Conservation (phyloP, 2,329 filamentous ascomycete species). For the Talaromyces pinophilus region DNA sequence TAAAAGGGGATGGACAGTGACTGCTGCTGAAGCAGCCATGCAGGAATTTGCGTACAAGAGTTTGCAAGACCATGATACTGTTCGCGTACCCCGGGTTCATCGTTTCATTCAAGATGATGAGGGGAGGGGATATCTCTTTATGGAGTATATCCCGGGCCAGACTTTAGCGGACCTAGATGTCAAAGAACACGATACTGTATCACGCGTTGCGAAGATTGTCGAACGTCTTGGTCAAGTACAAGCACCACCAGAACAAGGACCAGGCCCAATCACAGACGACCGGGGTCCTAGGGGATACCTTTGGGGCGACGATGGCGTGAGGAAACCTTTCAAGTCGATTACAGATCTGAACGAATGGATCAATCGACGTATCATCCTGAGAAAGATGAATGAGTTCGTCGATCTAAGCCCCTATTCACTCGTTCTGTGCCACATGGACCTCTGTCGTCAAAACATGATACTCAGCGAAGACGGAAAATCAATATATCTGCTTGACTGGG, state of each 20-base stretch:
- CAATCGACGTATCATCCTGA: conserved; percentile 18
- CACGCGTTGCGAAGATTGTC: conserved; percentile 25
- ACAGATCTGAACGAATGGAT: conserved; percentile 7
- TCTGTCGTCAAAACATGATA: conserved; percentile 32
- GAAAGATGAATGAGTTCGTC: conserved; percentile 27
- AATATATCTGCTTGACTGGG: conserved; percentile 32
- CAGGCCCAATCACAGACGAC: conserved; percentile 26
- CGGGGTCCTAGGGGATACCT: conserved; percentile 26
- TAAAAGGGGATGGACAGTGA: conserved; percentile 24
- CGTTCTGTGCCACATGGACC: conserved; percentile 32
- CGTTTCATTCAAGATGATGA: conserved; percentile 26
- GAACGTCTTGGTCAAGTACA: conserved; percentile 24
- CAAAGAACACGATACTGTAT: conserved; percentile 21
- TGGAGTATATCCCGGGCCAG: conserved; percentile 29
- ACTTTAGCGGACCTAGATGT: conserved; percentile 25
- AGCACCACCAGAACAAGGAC: conserved; percentile 17
- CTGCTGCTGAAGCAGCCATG: conserved; percentile 11
- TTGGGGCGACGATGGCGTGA: conserved; percentile 28
- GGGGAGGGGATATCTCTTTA: conserved; percentile 30
- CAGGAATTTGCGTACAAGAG: conserved; percentile 27
- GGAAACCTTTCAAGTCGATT: conserved; percentile 19
- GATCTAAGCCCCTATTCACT: conserved; percentile 29
- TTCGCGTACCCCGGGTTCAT: conserved; percentile 28
- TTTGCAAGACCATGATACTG: conserved; percentile 24
- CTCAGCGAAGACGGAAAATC: conserved; percentile 27